phyloP scores from a whole-genome alignment of 495 filamentous ascomycete species.

The Pseudomonodictys pantanalensis region DNA sequence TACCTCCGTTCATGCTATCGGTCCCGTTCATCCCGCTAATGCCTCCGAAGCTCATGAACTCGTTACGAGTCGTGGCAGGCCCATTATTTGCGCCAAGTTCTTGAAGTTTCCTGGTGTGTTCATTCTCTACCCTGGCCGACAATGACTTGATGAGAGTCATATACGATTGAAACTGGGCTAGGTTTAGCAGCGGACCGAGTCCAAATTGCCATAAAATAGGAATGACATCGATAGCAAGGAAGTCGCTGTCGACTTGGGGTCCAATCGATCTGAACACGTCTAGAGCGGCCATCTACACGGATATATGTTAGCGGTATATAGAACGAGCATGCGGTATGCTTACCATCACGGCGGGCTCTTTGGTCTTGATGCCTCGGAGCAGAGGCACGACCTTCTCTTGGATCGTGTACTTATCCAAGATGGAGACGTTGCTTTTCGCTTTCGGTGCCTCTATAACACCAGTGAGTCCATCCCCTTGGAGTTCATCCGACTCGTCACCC shows the following conservation, averaged over 20 bases:
- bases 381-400: conserved; percentile 94
- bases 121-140: conserved; percentile 76
- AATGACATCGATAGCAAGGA: conserved; percentile 84
- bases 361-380: conserved; percentile 91
- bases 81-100: conserved; percentile 61
- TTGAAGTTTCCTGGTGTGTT: conserved; percentile 81
- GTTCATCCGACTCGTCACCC: conserved; percentile 41
- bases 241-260: conserved; percentile 80
- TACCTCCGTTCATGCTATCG: conserved; percentile 49
- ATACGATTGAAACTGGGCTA: conserved; percentile 81
- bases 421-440: conserved; percentile 61
- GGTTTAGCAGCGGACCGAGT: conserved; percentile 80
- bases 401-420: conserved; percentile 93
- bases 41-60: conserved; percentile 60
- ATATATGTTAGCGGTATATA: background rate
- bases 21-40: conserved; percentile 50
- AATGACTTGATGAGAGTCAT: conserved; percentile 82
- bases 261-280: conserved; percentile 81
- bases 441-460: conserved; percentile 53
- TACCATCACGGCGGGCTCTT: conserved; percentile 90
- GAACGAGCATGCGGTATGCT: background rate
- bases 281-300: conserved; percentile 68
- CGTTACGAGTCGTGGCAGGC: conserved; percentile 43
- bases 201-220: conserved; percentile 90
- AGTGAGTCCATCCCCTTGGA: conserved; percentile 64